Conservation (phyloP, 495 filamentous ascomycete genomes). For the Margaritispora aquatica region DNA sequence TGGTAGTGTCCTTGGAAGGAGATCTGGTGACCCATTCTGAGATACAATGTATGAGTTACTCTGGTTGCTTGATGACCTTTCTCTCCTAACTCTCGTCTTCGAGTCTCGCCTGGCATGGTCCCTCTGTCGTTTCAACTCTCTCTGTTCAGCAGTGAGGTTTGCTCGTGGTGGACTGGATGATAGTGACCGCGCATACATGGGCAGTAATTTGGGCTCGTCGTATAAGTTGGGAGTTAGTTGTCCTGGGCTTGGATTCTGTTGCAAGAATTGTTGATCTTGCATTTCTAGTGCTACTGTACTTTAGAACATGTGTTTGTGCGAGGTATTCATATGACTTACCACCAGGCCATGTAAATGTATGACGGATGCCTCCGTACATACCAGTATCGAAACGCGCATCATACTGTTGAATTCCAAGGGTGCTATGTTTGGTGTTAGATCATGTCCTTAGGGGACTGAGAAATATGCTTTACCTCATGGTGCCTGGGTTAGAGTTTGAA, state of each 20-base stretch:
- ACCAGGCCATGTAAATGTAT: conserved; percentile 23
- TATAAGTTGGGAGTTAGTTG: conserved; percentile 14
- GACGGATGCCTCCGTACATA: conserved; percentile 16
- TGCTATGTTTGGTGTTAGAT: conserved; percentile 12
- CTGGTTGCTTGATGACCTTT: conserved; percentile 23
- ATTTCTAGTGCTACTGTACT: conserved; percentile 18
- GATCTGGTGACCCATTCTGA: conserved; percentile 19
- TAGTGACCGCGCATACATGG: conserved; percentile 21
- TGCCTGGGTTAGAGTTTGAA: conserved; percentile 21
- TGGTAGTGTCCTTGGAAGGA: conserved; percentile 16
- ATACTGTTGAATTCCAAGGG: conserved; percentile 25
- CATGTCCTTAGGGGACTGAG: not conserved
- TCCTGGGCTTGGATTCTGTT: conserved; percentile 16
- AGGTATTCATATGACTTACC: conserved; percentile 7
- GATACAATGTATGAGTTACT: conserved; percentile 24
- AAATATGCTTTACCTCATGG: conserved; percentile 20
- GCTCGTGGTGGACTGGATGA: conserved; percentile 24
- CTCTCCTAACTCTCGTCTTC: conserved; percentile 22
- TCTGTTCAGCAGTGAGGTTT: conserved; percentile 24
- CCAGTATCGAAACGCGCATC: conserved; percentile 19
- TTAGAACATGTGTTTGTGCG: not conserved
- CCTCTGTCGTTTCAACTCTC: conserved; percentile 24
- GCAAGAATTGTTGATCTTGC: conserved; percentile 16
- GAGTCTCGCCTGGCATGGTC: conserved; percentile 23
- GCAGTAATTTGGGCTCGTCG: conserved; percentile 20